phyloP scores from a whole-genome alignment of 2,329 filamentous ascomycete species.

The Calcarisporium arbuscula region DNA sequence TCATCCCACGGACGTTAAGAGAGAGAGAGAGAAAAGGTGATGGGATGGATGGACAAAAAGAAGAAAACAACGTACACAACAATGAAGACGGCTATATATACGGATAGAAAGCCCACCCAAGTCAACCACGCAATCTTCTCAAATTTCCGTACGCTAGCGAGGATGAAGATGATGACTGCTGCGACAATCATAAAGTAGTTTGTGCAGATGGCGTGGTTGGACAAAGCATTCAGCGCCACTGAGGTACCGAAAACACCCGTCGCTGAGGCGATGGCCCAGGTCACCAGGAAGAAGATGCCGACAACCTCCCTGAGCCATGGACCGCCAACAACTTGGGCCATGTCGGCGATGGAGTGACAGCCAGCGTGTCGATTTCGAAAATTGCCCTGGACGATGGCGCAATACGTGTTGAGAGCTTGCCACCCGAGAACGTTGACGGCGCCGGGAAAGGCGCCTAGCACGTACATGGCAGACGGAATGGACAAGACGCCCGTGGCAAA shows the following conservation, averaged over 20 bases:
- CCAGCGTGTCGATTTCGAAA: conserved; percentile 31
- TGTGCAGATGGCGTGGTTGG: conserved; percentile 50
- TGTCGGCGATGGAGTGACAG: conserved; percentile 41
- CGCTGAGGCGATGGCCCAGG: conserved; percentile 47
- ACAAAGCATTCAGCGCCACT: conserved; percentile 53
- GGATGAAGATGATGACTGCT: conserved; percentile 38
- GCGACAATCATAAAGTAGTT: conserved; percentile 50
- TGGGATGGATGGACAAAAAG: too few relatives aligned
- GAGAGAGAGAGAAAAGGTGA: too few relatives aligned
- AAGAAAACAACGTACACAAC: conserved; percentile 44
- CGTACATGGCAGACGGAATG: conserved; percentile 35
- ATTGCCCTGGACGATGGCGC: conserved; percentile 31
- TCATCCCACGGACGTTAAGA: not conserved
- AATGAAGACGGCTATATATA: conserved; percentile 53
- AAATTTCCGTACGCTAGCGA: conserved; percentile 50
- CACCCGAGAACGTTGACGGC: conserved; percentile 36
- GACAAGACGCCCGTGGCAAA: conserved; percentile 37
- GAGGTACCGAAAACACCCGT: conserved; percentile 53
- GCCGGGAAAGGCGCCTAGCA: conserved; percentile 35
- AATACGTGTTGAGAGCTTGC: conserved; percentile 33
- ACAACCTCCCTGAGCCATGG: too few relatives aligned
- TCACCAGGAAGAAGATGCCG: too few relatives aligned
- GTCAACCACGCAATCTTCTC: conserved; percentile 56
- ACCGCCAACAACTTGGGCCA: conserved; percentile 50
- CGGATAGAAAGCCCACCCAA: conserved; percentile 52